Percentiles rank a stretch among this genome's conserved stretches.
Evolutionary conservation across 192 early-diverging fungal species (phyloP).

Genomic region (Coemansia furcata): DNA sequence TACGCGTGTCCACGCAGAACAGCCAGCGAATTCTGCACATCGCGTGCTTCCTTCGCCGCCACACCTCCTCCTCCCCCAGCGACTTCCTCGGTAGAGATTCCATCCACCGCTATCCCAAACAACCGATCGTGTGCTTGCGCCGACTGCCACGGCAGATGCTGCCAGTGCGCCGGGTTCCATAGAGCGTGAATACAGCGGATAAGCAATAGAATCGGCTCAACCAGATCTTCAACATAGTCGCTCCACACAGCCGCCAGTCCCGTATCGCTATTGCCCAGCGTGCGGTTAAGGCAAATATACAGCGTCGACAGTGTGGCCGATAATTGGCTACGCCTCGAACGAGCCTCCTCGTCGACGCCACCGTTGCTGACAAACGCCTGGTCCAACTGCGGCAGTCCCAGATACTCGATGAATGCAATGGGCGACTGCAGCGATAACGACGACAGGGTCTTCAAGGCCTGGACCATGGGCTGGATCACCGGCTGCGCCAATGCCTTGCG

Average conservation of each 20-base stretch:
- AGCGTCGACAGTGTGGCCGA: conserved; percentile 22
- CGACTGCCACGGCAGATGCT: conserved; percentile 28
- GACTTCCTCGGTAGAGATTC: not conserved
- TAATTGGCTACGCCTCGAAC: conserved; percentile 7
- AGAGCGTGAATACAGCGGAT: conserved; percentile 39
- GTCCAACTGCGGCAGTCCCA: conserved; percentile 34
- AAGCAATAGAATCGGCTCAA: conserved; percentile 18
- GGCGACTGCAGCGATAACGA: conserved; percentile 27
- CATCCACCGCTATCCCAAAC: conserved; percentile 22
- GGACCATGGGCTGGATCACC: conserved; percentile 33
- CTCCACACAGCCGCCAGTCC: conserved; percentile 33
- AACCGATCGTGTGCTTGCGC: conserved; percentile 10
- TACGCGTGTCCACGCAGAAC: conserved; percentile 30
- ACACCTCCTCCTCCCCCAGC: not conserved
- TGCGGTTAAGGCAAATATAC: conserved; percentile 36
- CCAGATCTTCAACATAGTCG: conserved; percentile 26
- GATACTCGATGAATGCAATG: conserved; percentile 14
- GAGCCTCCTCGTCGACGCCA: conserved; percentile 6
- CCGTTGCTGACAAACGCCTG: conserved; percentile 1
- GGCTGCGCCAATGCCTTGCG: conserved; percentile 38
- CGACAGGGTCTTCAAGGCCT: conserved; percentile 14
- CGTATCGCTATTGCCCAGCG: conserved; percentile 7
- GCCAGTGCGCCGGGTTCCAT: conserved; percentile 34
- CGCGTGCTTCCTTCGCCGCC: not conserved
- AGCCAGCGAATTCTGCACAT: conserved; percentile 19